Conservation (phyloP, 2,329 filamentous ascomycete genomes). For the Alternaria sp. region DNA sequence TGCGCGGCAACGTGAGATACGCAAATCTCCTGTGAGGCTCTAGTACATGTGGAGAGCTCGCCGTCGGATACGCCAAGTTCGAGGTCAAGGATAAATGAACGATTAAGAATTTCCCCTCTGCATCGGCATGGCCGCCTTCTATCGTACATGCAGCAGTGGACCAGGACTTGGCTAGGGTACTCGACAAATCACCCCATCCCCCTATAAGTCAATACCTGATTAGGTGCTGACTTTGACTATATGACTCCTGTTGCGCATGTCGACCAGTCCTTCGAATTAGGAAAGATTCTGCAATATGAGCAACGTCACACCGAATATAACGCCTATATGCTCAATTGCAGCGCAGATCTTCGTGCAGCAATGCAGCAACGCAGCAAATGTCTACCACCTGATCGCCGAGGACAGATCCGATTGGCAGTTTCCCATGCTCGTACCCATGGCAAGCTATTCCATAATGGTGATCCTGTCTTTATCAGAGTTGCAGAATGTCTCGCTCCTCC, state of each 20-base stretch:
- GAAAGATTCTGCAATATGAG: not conserved
- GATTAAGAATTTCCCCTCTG: too few relatives aligned
- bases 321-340: not conserved
- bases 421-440: not conserved
- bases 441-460: not conserved
- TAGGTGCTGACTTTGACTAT: not conserved
- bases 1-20: not conserved
- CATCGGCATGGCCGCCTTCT: too few relatives aligned
- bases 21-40: not conserved
- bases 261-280: not conserved
- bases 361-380: not conserved
- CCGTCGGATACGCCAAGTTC: not conserved
- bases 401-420: not conserved
- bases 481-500: not conserved
- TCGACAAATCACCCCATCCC: too few relatives aligned
- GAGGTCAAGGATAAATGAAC: too few relatives aligned
- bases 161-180: too few relatives aligned
- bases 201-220: not conserved
- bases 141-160: too few relatives aligned
- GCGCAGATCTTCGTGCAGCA: not conserved
- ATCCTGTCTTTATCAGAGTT: not conserved
- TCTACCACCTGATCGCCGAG: not conserved
- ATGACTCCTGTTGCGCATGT: not conserved
- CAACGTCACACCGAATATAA: not conserved
- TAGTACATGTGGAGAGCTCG: not conserved